Percentiles rank a stretch among this genome's conserved stretches.
These are phyloP conservation scores for Calonectria pseudoturangicola DNA, from an alignment of 2,329 filamentous ascomycete genomes.

Conservation along the genomic window DNA sequence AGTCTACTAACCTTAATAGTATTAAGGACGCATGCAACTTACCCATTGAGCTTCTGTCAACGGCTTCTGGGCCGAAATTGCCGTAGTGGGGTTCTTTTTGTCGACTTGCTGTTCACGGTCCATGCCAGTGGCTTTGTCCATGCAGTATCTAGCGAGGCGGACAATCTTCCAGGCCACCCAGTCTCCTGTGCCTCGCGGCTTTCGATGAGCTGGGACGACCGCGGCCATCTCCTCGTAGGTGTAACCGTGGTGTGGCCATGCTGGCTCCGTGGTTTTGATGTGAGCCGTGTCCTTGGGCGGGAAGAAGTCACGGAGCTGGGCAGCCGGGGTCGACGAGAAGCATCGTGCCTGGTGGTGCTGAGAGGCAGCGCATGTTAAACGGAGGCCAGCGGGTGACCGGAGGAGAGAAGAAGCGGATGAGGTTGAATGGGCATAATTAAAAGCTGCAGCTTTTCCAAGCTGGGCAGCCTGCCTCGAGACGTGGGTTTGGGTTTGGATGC, in stretches of 20 bases:
- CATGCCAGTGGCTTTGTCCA: conserved; percentile 87
- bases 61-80: conserved; percentile 72
- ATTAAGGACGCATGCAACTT: conserved; percentile 46
- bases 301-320: conserved; percentile 76
- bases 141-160: conserved; percentile 83
- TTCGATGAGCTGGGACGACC: conserved; percentile 85
- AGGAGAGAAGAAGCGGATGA: conserved; percentile 43
- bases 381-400: conserved; percentile 39
- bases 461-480: conserved; percentile 53
- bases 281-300: conserved; percentile 76
- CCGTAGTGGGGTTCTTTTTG: conserved; percentile 73
- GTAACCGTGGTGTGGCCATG: conserved; percentile 84
- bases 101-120: conserved; percentile 81
- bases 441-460: conserved; percentile 51
- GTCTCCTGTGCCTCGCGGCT: conserved; percentile 84
- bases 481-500: conserved; percentile 47
- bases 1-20: conserved; percentile 27
- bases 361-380: conserved; percentile 41
- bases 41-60: conserved; percentile 91
- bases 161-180: conserved; percentile 86
- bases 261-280: conserved; percentile 77
- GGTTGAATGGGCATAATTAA: conserved; percentile 46
- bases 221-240: conserved; percentile 85
- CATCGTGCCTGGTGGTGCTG: conserved; percentile 54
- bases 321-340: conserved; percentile 70